Evolutionary conservation across 108 stramenopile genomes (phyloP).

Genomic region (Nitzschia palea): DNA sequence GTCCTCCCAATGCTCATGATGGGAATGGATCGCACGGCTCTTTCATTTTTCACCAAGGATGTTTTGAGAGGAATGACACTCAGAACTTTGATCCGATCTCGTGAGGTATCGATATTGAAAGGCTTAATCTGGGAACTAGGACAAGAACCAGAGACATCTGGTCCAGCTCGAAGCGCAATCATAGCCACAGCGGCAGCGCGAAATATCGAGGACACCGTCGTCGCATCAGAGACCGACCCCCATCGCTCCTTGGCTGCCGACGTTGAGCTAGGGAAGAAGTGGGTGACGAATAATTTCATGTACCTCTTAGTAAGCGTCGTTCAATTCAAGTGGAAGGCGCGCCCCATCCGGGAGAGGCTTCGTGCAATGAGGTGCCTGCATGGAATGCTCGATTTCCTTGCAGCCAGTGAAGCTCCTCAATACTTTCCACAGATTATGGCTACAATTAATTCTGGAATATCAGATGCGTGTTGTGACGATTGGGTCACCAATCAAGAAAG

Average conservation of each 20-base stretch:
- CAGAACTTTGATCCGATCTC: constrained; percentile 30
- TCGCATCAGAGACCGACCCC: not conserved
- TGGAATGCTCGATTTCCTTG: constrained; percentile 49
- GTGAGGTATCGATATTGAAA: constrained; percentile 59
- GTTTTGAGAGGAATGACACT: constrained; percentile 41
- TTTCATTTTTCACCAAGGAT: constrained; percentile 56
- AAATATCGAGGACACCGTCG: not conserved
- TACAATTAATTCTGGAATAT: constrained; percentile 67
- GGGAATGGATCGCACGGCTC: constrained; percentile 35
- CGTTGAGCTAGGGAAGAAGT: constrained; percentile 31
- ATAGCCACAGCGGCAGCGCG: constrained; percentile 27
- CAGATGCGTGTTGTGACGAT: constrained; percentile 8
- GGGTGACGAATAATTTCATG: constrained; percentile 80
- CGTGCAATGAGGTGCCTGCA: constrained; percentile 57
- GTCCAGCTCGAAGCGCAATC: constrained; percentile 40
- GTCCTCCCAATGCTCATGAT: constrained; percentile 62
- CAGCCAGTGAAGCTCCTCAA: constrained; percentile 52
- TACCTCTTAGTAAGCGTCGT: constrained; percentile 77
- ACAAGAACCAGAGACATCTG: constrained; percentile 21
- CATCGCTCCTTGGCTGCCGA: constrained; percentile 4
- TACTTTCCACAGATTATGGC: constrained; percentile 79
- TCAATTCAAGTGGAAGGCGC: constrained; percentile 53
- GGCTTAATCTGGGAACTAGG: constrained; percentile 69
- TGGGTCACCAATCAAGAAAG: constrained; percentile 1
- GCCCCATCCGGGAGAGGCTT: constrained; percentile 43